Evolutionary conservation across 805 yeast genomes (phyloP).

Genomic region (Grigorovia humatica): DNA sequence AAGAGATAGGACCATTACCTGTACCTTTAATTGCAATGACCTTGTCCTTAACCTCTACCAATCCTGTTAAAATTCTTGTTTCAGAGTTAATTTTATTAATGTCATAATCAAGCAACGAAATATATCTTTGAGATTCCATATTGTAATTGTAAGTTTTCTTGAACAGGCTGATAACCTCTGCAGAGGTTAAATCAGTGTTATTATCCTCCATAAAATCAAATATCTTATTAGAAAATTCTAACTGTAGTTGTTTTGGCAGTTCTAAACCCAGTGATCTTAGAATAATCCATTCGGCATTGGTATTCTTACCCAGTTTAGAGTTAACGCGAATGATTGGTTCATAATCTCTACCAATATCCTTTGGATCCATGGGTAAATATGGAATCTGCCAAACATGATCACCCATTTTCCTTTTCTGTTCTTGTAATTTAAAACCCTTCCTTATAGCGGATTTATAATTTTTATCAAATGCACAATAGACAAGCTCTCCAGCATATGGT

Average conservation of each 20-base stretch:
- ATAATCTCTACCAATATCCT: conserved; percentile 78
- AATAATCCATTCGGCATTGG: conserved; percentile 73
- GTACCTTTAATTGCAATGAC: conserved; percentile 38
- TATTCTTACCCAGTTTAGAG: conserved; percentile 84
- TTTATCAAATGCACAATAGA: conserved; percentile 75
- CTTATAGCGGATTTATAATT: conserved; percentile 87
- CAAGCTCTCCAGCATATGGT: conserved; percentile 75
- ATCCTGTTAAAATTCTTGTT: conserved; percentile 32
- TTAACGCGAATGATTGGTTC: conserved; percentile 87
- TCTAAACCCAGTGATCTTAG: conserved; percentile 66
- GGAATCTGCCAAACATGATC: conserved; percentile 59
- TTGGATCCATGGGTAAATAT: conserved; percentile 75
- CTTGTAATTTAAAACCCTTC: conserved; percentile 53
- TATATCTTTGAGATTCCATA: conserved; percentile 19
- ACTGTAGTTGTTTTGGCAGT: conserved; percentile 71
- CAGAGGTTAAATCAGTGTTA: conserved; percentile 60
- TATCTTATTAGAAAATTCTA: conserved; percentile 61
- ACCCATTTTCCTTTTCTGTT: conserved; percentile 29
- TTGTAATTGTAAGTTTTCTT: conserved; percentile 49
- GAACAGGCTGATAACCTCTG: conserved; percentile 57
- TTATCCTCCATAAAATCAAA: conserved; percentile 56
- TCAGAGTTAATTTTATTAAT: conserved; percentile 28
- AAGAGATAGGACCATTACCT: conserved; percentile 81
- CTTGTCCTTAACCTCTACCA: conserved; percentile 38
- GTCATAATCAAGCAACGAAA: conserved; percentile 38